Evolutionary conservation across 1,139 yeast species (phyloP), one percentile per base, ranked within the genome.

Genomic region (Meyerozyma guilliermondii): DNA sequence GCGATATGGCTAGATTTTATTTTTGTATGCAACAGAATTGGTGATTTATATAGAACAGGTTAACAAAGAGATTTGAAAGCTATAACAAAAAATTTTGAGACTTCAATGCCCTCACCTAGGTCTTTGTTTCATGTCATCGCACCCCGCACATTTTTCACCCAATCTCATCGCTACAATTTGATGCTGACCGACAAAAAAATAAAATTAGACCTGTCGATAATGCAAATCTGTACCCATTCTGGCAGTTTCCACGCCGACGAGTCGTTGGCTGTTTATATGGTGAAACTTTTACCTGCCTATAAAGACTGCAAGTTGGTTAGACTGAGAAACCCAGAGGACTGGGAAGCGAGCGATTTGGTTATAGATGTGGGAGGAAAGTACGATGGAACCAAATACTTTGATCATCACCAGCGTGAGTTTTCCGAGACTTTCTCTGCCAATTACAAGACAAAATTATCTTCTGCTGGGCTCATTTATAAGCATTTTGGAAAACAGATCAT

Each of bases 201-300:
- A 34, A 60, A 57, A 46, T 43, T 49, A 33, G 48, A 48, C 11
- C 17, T 47, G 18, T 47, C 49, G 52, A 50, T 47, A 39, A 58
- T 68, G 42, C 63, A 78, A 55, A 86, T 91, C 47, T 91, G 96
- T 56, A 91, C 97, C 13, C 97, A 89, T 59, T 87, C 94, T 38
- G 98, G 98, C 7, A 78, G 91, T 0, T 92, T 92, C 74, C 98
- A 92, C 58, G 98, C 98, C 17, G 98, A 92, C 64, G 98, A 92
- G 63, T 83, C 96, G n/a, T 75, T 94, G 46, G 98, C 98, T 2
- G 96, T 91, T 3, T 91, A 76, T 63, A 81, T 92, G 85, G 71
- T 92, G 46, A 80, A 77, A 54, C 69, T 80, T 24, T 70, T 92
- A 41, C 95, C 96, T 4, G 73, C 78, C 59, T 92, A 64, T 63